Evolutionary conservation across 257 asterid genomes (phyloP).

Genomic region (Gentiana macrophylla): DNA sequence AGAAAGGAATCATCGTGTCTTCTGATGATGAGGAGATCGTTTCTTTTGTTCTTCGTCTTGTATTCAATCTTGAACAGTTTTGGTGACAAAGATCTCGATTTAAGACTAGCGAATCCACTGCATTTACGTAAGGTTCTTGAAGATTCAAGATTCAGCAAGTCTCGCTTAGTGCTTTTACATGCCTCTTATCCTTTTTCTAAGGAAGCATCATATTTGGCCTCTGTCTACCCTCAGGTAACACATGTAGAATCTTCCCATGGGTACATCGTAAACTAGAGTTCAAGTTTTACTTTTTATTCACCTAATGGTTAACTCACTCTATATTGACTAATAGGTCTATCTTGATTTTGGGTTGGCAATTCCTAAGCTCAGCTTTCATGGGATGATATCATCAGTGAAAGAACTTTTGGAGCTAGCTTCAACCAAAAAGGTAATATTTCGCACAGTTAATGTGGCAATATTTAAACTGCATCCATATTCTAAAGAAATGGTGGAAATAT

Average conservation of each 20-base stretch:
- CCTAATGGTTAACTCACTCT: constrained; percentile 1
- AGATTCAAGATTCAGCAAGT: constrained; percentile 62
- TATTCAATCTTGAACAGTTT: constrained; percentile 35
- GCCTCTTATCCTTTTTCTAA: constrained; percentile 88
- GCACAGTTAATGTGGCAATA: too few relatives aligned
- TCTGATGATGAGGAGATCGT: neutral
- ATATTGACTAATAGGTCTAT: constrained; percentile 43
- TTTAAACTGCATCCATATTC: neutral
- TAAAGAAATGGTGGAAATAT: neutral
- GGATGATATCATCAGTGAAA: constrained; percentile 85
- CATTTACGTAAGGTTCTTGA: constrained; percentile 83
- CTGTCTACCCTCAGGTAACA: constrained; percentile 77
- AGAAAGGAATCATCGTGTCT: neutral
- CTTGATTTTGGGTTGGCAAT: constrained; percentile 95
- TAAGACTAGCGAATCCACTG: constrained; percentile 82
- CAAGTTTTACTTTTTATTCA: constrained; percentile 3
- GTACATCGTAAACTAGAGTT: constrained; percentile 5
- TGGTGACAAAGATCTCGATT: constrained; percentile 89
- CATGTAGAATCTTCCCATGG: constrained; percentile 5
- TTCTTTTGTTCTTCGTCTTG: neutral
- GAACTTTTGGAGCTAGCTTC: constrained; percentile 93
- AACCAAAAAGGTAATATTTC: constrained; percentile 53
- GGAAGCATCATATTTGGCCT: constrained; percentile 94
- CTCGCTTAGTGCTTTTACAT: constrained; percentile 67
- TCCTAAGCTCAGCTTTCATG: constrained; percentile 93